Evolutionary conservation across 495 filamentous ascomycete species (phyloP).

Genomic region (Mytilinidion resinicola): DNA sequence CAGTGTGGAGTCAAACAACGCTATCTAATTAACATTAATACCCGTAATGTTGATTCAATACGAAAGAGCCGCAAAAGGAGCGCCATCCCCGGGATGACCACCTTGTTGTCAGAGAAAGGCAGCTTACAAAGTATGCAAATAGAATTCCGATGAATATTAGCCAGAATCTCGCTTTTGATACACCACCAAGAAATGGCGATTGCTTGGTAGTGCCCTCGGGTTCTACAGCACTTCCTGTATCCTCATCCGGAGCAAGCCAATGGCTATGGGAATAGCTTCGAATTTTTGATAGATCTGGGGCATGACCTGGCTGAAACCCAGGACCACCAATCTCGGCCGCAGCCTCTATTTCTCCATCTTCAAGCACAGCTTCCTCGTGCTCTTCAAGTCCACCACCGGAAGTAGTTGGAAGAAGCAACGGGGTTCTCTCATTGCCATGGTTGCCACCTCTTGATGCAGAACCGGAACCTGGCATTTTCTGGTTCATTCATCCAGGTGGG

Average conservation of each 20-base stretch:
- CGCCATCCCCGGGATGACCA: no score
- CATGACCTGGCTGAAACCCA: conserved; percentile 6
- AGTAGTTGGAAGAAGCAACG: conserved; percentile 8
- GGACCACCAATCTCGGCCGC: neutral
- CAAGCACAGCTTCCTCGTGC: conserved; percentile 10
- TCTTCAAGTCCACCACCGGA: neutral
- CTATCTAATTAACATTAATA: conserved; percentile 32
- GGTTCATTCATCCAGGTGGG: no score
- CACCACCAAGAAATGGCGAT: conserved; percentile 16
- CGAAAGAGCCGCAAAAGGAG: no score
- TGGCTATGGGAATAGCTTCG: conserved; percentile 20
- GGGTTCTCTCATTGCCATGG: conserved; percentile 14
- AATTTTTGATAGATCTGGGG: conserved; percentile 2
- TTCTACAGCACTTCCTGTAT: conserved; percentile 5
- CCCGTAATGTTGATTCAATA: no score
- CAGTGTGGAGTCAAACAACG: conserved; percentile 67
- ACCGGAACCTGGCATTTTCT: neutral
- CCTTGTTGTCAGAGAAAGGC: neutral
- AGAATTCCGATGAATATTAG: conserved; percentile 48
- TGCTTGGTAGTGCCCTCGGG: neutral
- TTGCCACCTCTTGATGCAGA: neutral
- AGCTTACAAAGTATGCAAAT: conserved; percentile 39
- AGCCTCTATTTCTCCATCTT: conserved; percentile 4
- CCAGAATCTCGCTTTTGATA: conserved; percentile 41
- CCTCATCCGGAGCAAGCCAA: conserved; percentile 24